phyloP scores from a whole-genome alignment of 768 basidiomycete species.

The Trametes meyenii region DNA sequence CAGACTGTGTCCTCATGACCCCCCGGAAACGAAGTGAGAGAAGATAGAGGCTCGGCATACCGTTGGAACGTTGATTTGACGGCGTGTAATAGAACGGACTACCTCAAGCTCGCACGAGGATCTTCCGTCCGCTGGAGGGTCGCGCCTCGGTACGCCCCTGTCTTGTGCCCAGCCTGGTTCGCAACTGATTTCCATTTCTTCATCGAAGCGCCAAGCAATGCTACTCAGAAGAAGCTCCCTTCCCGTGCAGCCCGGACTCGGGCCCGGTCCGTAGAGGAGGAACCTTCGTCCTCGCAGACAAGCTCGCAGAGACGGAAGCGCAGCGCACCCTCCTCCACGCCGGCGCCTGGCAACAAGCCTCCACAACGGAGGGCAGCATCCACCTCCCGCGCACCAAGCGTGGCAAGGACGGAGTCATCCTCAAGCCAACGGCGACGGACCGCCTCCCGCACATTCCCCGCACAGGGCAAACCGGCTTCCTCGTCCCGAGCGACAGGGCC shows the following conservation, averaged over 20 bases:
- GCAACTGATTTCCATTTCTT: not conserved
- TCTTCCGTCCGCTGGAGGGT: not conserved
- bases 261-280: conserved; percentile 12
- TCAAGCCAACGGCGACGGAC: conserved; percentile 4
- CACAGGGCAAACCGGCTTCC: not conserved
- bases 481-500: not conserved
- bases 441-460: not conserved
- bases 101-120: conserved; percentile 9
- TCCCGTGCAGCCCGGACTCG: conserved; percentile 9
- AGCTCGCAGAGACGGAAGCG: conserved; percentile 5
- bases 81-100: conserved; percentile 3
- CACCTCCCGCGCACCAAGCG: not conserved
- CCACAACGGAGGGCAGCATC: conserved; percentile 3
- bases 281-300: not conserved
- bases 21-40: conserved; percentile 19
- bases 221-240: conserved; percentile 7
- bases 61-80: not conserved
- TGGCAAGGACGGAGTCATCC: not conserved
- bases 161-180: not conserved
- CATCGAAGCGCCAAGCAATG: not conserved
- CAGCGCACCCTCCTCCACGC: conserved; percentile 2
- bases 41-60: not conserved
- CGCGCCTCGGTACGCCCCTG: no score
- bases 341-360: not conserved
- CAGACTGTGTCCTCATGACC: conserved; percentile 19